Evolutionary conservation across 2,329 filamentous ascomycete species (phyloP).

Genomic region (Neopestalotiopsis sp.): DNA sequence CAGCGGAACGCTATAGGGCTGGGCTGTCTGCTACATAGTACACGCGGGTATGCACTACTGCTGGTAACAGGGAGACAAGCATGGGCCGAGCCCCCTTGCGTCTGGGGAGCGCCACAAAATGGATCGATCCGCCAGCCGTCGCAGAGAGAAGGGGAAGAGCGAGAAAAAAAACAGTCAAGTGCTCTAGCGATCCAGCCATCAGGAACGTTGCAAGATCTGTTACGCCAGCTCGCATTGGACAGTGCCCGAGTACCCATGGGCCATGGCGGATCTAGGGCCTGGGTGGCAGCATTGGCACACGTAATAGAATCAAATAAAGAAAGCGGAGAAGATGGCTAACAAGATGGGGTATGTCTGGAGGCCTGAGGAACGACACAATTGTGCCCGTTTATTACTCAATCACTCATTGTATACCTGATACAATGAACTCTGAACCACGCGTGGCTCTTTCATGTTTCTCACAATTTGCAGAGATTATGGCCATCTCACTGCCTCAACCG

Average conservation of each 20-base stretch:
- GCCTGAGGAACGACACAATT: too few relatives aligned
- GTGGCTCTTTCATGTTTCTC: too few relatives aligned
- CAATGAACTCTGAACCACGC: too few relatives aligned
- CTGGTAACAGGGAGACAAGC: background rate
- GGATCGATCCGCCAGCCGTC: background rate
- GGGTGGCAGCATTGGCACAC: constrained; percentile 5
- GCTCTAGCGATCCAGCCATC: background rate
- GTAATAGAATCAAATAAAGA: constrained; percentile 9
- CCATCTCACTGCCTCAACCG: too few relatives aligned
- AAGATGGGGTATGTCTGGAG: too few relatives aligned
- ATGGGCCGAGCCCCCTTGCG: background rate
- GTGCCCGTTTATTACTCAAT: too few relatives aligned
- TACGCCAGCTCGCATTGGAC: background rate
- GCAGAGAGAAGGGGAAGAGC: background rate
- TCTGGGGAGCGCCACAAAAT: background rate
- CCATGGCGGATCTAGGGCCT: background rate
- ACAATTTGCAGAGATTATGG: too few relatives aligned
- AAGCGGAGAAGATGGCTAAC: constrained; percentile 4
- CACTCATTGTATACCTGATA: too few relatives aligned
- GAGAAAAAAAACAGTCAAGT: too few relatives aligned
- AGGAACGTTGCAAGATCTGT: background rate
- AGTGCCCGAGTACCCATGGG: background rate
- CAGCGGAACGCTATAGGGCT: background rate
- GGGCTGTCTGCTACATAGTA: too few relatives aligned
- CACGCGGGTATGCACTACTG: background rate